These are phyloP conservation scores for Cyclotella baltica DNA, from an alignment of 108 stramenopile species.

Conservation along the genomic window DNA sequence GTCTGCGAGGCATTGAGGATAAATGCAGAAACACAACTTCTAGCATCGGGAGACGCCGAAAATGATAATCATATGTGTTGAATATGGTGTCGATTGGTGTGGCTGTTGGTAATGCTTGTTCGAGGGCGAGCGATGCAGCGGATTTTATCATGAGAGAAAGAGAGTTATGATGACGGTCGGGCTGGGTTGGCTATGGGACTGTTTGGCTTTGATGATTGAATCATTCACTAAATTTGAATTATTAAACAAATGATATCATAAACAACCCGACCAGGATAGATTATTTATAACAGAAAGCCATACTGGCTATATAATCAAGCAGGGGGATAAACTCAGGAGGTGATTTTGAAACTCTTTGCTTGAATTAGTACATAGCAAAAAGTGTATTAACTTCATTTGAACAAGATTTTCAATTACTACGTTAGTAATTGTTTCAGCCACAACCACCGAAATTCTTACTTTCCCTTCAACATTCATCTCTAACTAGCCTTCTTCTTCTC, in stretches of 20 bases:
- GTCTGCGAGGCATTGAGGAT: slow-evolving; percentile 81
- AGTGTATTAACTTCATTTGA: no score
- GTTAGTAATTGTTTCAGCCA: no score
- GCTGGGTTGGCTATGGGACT: slow-evolving; percentile 90
- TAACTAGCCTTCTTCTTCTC: slow-evolving; percentile 52
- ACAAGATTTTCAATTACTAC: no score
- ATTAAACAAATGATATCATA: no score
- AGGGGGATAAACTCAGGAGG: no score
- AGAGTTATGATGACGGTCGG: slow-evolving; percentile 87
- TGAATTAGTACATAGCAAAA: no score
- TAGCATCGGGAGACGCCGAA: slow-evolving; percentile 94
- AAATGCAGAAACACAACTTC: slow-evolving; percentile 63
- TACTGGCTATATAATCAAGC: no score
- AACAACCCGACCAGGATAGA: no score
- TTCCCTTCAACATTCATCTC: not conserved
- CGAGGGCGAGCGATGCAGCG: slow-evolving; percentile 72
- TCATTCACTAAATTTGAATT: no score
- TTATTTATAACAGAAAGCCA: no score
- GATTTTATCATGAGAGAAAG: slow-evolving; percentile 82
- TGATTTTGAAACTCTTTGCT: no score
- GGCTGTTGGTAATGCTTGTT: slow-evolving; percentile 88
- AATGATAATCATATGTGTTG: slow-evolving; percentile 91
- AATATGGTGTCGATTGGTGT: slow-evolving; percentile 80
- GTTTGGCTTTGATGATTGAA: slow-evolving; percentile 50
- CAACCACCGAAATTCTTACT: no score